Percentiles rank a stretch among this genome's conserved stretches.
Conservation (phyloP, 2,329 filamentous ascomycete species). For the Harringtonia lauricola region DNA sequence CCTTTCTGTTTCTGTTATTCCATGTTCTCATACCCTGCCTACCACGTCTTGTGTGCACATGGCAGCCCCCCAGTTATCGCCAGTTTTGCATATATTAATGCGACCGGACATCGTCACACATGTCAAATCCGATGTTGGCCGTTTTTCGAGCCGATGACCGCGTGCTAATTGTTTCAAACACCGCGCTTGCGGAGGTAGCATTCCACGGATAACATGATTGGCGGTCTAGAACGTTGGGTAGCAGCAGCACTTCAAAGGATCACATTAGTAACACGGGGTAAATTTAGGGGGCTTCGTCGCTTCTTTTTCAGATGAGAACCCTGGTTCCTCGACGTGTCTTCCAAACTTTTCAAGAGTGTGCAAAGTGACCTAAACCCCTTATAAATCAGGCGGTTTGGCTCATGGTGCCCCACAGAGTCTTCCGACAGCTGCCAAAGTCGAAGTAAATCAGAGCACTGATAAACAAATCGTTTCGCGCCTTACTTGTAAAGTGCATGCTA, state of each 20-base stretch:
- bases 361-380: background rate
- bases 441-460: too few species aligned
- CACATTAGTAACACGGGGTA: background rate
- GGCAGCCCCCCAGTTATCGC: too few species aligned
- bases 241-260: background rate
- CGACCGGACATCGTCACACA: background rate
- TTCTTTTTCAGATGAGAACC: background rate
- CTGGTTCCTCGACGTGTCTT: too few species aligned
- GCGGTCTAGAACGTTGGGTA: background rate
- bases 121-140: background rate
- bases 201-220: background rate
- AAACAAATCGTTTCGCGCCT: too few species aligned
- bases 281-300: background rate
- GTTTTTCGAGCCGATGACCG: background rate
- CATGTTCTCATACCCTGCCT: background rate
- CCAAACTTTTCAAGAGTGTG: too few species aligned
- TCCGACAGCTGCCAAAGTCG: too few species aligned
- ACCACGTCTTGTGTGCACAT: too few species aligned
- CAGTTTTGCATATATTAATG: too few species aligned
- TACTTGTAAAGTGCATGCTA: too few species aligned
- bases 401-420: background rate
- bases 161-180: constrained; percentile 2
- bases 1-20: background rate
- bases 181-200: background rate
- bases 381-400: background rate